These are phyloP conservation scores for Babjeviella inositovora DNA, from an alignment of 805 yeast species.

Conservation along the genomic window DNA sequence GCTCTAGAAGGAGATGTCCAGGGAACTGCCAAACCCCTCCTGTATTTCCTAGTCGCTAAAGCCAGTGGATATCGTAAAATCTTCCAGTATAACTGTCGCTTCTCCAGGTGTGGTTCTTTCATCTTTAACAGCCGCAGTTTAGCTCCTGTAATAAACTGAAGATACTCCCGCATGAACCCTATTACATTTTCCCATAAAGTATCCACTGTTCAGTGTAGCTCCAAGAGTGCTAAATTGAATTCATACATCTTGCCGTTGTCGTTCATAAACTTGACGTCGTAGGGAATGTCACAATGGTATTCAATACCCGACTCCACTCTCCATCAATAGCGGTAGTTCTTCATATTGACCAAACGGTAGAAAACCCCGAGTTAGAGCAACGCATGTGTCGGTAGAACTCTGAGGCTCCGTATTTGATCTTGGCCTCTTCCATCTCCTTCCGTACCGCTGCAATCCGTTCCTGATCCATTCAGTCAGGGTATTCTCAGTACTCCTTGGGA, in stretches of 20 bases:
- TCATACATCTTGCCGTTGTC: constrained; percentile 29
- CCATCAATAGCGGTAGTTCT: constrained; percentile 37
- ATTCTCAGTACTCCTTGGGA: constrained; percentile 29
- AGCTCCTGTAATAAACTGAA: too few species aligned
- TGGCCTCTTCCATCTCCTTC: constrained; percentile 8
- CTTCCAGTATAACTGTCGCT: too few species aligned
- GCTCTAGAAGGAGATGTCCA: too few species aligned
- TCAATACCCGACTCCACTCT: constrained; percentile 46
- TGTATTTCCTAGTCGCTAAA: too few species aligned
- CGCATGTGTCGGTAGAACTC: constrained; percentile 49
- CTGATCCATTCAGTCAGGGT: constrained; percentile 24
- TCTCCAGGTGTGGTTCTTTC: too few species aligned
- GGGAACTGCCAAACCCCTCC: too few species aligned
- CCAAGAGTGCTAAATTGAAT: constrained; percentile 31
- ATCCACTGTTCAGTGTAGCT: constrained; percentile 33
- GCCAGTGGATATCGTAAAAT: too few species aligned
- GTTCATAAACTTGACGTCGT: constrained; percentile 28
- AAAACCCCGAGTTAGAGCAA: constrained; percentile 58
- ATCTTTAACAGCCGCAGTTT: too few species aligned
- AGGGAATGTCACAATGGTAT: constrained; percentile 38
- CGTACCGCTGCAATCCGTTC: constrained; percentile 11
- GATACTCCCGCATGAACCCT: constrained; percentile 23
- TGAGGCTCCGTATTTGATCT: constrained; percentile 26
- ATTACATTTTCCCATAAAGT: constrained; percentile 33
- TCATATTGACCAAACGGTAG: constrained; percentile 25